A percentile compares a stretch with the other conserved stretches of the same genome.
Evolutionary conservation across 257 asterid genomes (phyloP).

Genomic region (Galeopsis tetrahit): DNA sequence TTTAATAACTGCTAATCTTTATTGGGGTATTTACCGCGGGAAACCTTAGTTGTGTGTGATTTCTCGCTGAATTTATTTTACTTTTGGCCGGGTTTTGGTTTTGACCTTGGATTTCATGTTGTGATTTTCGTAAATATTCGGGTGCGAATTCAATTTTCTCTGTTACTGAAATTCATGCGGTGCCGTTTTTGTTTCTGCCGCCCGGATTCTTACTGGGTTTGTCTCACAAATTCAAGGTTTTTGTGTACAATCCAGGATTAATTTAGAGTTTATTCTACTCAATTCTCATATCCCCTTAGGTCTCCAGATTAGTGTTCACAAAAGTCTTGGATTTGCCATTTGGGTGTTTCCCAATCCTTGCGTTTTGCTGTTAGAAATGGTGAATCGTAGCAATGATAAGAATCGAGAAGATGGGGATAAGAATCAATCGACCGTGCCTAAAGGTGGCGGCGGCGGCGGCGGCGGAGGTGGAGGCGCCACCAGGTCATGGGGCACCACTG

Average conservation of each 20-base stretch:
- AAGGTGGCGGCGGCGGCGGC: constrained; percentile 45
- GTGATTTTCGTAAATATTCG: background rate
- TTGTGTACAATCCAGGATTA: background rate
- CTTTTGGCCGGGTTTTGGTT: constrained; percentile 14
- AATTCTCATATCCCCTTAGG: background rate
- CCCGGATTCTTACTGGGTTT: constrained; percentile 14
- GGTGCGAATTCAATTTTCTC: background rate
- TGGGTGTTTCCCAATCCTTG: constrained; percentile 23
- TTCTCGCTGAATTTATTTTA: background rate
- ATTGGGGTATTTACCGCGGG: constrained; percentile 33
- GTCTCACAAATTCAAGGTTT: constrained; percentile 12
- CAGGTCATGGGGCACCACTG: constrained; percentile 70
- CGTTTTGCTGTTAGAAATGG: constrained; percentile 44
- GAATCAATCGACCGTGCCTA: constrained; percentile 49
- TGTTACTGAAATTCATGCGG: constrained; percentile 17
- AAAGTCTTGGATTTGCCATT: constrained; percentile 25
- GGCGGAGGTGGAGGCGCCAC: constrained; percentile 52
- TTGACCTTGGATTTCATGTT: background rate
- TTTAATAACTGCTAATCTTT: background rate
- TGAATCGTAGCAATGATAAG: constrained; percentile 43
- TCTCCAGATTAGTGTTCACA: background rate
- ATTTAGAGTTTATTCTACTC: background rate
- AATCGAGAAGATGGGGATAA: constrained; percentile 58
- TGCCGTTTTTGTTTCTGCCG: background rate
- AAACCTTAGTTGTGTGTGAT: constrained; percentile 3